Evolutionary conservation across 1,284 basidiomycete species (phyloP), one percentile per base, ranked within the genome.

Genomic region (Cutaneotrichosporon sp.): DNA sequence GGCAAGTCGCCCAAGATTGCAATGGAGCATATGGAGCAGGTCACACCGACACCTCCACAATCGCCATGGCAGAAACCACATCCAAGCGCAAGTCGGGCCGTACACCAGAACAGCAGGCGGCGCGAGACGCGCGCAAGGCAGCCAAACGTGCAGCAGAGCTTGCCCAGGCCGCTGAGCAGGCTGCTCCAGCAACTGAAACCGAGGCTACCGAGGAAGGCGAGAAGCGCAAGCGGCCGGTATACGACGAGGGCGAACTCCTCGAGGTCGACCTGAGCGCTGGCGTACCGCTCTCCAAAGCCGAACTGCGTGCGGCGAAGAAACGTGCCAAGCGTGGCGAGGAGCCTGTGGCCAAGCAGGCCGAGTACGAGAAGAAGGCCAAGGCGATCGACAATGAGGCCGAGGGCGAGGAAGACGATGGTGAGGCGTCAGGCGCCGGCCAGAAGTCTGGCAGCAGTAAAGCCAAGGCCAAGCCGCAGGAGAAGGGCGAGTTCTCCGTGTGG

Each of bases 401-500:
- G 17, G 52, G 18, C 51, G 53, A 37, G 9, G 41, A 47, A 38
- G 58, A 38, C 35, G 34, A 40, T 10, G 49, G 21, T 15, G 54
- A 41, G 30, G 22, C 41, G 4, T 26, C 26, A 34, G 43, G 43
- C 42, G 36, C 36, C 50, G 56, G 30, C 39, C 41, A 4, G 26
- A 53, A 42, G 36, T 17, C 21, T 86, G 79, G 14, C 83, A 84
- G n/a, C 85, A 84, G 7, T 84, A 84, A 54, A 74, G 77, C 63
- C 46, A 66, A 62, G 59, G 48, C 51, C 56, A 77, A 83, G 71
- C 81, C 84, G 38, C 83, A 89, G 66, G 85, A 90, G 66, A 52
- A 52, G 53, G 50, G 53, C 39, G 39, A 59, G 53, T 55, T 39
- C 47, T 90, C 88, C 3, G 80, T 98, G 35, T 98, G 94, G 90